phyloP scores from a whole-genome alignment of 1,284 basidiomycete genomes.

The Tetrapyrgos nigripes region DNA sequence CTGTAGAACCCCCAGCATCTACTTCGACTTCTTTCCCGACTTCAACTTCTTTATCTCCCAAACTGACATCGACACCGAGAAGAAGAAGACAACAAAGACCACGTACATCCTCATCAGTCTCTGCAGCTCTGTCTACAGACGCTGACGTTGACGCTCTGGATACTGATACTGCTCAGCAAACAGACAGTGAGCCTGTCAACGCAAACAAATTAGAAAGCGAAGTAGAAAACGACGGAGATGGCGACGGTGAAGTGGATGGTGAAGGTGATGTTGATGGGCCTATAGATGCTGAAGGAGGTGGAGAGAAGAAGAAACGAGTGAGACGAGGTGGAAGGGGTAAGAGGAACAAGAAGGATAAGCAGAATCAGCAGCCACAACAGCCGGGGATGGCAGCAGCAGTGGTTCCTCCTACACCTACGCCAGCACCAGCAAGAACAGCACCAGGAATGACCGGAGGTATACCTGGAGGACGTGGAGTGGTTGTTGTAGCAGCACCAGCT shows the following conservation, averaged over 20 bases:
- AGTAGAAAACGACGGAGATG: conserved; percentile 64
- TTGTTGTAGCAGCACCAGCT: conserved; percentile 35
- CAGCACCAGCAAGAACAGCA: conserved; percentile 12
- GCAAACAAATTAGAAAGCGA: background rate
- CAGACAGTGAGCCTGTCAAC: background rate
- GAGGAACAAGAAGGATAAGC: conserved; percentile 44
- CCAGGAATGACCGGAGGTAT: conserved; percentile 12
- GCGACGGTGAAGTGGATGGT: conserved; percentile 51
- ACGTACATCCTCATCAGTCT: background rate
- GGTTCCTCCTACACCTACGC: conserved; percentile 14
- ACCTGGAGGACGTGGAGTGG: conserved; percentile 11
- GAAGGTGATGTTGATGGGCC: conserved; percentile 21
- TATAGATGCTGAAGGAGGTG: conserved; percentile 30
- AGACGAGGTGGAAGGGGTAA: conserved; percentile 47
- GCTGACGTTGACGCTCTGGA: background rate
- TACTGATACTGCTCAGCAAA: background rate
- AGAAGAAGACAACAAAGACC: background rate
- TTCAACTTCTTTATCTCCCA: background rate
- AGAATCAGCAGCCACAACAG: background rate
- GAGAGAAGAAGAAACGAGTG: conserved; percentile 22
- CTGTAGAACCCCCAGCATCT: too few relatives aligned
- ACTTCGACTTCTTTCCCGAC: background rate
- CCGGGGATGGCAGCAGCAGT: conserved; percentile 6
- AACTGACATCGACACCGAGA: background rate
- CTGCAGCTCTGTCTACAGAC: background rate